A percentile compares a stretch with the other conserved stretches of the same genome.
These are phyloP conservation scores for Gigaspora rosea DNA, from an alignment of 192 early-diverging fungal genomes.

Conservation along the genomic window DNA sequence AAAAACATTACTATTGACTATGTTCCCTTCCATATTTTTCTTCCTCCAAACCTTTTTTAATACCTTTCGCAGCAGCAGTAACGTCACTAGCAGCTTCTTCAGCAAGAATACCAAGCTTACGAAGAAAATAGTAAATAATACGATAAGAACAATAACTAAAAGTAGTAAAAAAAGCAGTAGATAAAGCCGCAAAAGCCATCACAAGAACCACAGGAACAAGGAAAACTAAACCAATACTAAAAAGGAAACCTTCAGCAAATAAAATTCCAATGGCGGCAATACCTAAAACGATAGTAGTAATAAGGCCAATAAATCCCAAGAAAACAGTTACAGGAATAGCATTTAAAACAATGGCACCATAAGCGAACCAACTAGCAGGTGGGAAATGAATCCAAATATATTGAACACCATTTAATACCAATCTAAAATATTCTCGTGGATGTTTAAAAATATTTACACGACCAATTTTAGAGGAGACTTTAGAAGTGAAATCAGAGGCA, in stretches of 20 bases:
- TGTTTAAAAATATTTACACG: background rate
- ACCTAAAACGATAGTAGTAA: background rate
- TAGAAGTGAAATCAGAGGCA: too few relatives aligned
- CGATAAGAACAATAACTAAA: background rate
- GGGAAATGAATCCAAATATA: slow-evolving; percentile 15
- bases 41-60: background rate
- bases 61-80: background rate
- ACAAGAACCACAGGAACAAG: background rate
- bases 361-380: slow-evolving; percentile 17
- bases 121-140: background rate
- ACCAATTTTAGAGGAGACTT: too few relatives aligned
- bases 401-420: background rate
- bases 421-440: background rate
- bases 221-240: slow-evolving; percentile 6
- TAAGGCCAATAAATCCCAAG: background rate
- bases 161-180: background rate
- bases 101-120: background rate
- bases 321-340: background rate
- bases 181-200: background rate
- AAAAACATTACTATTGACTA: too few relatives aligned
- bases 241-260: background rate
- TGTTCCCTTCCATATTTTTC: too few relatives aligned
- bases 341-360: background rate
- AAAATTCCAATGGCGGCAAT: background rate
- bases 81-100: background rate